phyloP scores from a whole-genome alignment of 2,329 filamentous ascomycete genomes.

The Sporothrix schenckii region DNA sequence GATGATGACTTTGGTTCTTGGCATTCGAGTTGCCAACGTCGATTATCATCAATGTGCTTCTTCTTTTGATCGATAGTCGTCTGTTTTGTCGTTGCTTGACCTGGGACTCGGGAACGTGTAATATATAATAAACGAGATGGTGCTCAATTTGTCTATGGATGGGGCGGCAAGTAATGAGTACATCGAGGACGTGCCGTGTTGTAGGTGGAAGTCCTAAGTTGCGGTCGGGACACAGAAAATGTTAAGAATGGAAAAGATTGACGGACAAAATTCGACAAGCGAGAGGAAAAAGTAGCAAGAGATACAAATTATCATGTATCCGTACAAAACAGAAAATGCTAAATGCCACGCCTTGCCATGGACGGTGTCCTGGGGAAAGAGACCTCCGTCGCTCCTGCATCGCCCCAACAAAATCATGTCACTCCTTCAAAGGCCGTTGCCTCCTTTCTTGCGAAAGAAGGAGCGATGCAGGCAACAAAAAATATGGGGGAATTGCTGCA shows the following conservation, averaged over 20 bases:
- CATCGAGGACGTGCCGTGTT: slow-evolving; percentile 9
- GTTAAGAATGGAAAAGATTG: background rate
- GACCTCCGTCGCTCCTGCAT: slow-evolving; percentile 12
- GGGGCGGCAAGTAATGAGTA: background rate
- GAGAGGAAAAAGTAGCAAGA: background rate
- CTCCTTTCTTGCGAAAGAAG: background rate
- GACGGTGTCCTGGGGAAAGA: background rate
- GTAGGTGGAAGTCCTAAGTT: background rate
- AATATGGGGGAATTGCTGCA: background rate
- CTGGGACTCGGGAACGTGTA: slow-evolving; percentile 14
- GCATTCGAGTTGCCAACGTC: background rate
- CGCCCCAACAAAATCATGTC: slow-evolving; percentile 23
- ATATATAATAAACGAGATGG: slow-evolving; percentile 11
- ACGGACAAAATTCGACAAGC: background rate
- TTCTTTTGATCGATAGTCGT: background rate
- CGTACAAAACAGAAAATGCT: background rate
- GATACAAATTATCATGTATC: background rate
- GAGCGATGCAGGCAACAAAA: slow-evolving; percentile 1
- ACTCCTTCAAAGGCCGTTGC: background rate
- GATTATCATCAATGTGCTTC: too few species aligned
- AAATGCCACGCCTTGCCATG: background rate
- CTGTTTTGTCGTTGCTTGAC: background rate
- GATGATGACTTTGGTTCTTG: background rate
- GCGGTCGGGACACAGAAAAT: background rate
- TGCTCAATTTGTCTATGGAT: slow-evolving; percentile 8